A percentile compares a stretch with the other conserved stretches of the same genome.
Evolutionary conservation across 129 eudicot genomes (phyloP).

Genomic region (Tanacetum coccineum): DNA sequence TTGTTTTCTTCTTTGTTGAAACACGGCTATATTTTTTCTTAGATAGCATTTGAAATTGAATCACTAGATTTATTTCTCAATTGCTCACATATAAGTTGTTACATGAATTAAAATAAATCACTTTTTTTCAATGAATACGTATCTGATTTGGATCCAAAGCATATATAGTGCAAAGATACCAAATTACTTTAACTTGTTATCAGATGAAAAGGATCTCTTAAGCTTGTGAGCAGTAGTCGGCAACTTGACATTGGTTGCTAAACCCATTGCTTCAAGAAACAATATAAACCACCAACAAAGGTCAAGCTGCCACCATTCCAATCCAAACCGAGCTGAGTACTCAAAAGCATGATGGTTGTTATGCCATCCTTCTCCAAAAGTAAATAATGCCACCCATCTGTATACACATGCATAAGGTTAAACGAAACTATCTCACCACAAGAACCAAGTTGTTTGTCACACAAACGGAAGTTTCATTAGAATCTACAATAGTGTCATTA

Average conservation of each 20-base stretch:
- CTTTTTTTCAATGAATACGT: not conserved
- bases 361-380: slow-evolving; percentile 84
- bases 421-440: not conserved
- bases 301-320: slow-evolving; percentile 93
- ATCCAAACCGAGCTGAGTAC: slow-evolving; percentile 75
- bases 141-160: not conserved
- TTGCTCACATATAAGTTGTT: too few species aligned
- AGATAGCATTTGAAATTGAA: too few species aligned
- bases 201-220: slow-evolving; percentile 33
- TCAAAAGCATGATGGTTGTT: slow-evolving; percentile 82
- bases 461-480: too few species aligned
- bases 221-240: slow-evolving; percentile 53
- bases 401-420: not conserved
- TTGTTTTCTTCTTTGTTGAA: too few species aligned
- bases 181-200: slow-evolving; percentile 7
- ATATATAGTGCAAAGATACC: not conserved
- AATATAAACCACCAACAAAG: slow-evolving; percentile 67
- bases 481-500: too few species aligned
- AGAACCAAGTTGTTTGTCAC: too few species aligned
- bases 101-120: too few species aligned
- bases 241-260: slow-evolving; percentile 78
- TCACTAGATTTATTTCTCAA: too few species aligned
- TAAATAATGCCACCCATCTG: slow-evolving; percentile 66
- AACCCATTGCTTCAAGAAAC: slow-evolving; percentile 60
- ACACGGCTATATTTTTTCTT: too few species aligned